Evolutionary conservation across 176 grass and related monocot species (phyloP), one percentile per base, ranked within the genome.

Genomic region (Neostapfia colusana): DNA sequence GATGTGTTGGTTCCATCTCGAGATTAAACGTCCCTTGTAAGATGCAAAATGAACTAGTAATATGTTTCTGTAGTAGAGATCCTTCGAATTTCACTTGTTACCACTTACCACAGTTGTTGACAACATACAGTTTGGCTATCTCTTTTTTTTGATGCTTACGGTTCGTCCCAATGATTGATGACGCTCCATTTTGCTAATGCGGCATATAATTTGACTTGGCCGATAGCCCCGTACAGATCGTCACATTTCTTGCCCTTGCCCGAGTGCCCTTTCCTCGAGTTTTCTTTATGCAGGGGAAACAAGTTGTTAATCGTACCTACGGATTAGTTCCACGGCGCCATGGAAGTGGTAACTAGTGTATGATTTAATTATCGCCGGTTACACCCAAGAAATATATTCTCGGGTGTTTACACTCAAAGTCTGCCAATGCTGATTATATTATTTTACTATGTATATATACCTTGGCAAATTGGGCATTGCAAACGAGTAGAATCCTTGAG

Each of bases 171-270:
- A 31, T 31, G 31, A 31, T 31, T 31, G 31, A 31, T 31, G 31
- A 31, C 31, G 31, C 31, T 31, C 31, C 3, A n/a, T 3, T 31
- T 31, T 31, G 31, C 31, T 31, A 31, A 31, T 31, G 31, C 31
- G 31, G 31, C 31, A 31, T 31, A 31, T 31, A 31, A 31, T 31
- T 31, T 31, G 31, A 31, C 3, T 31, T 31, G 31, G 31, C 31
- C 31, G 31, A 20, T 3, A 3, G 10, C 18, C 15, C 20, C 8
- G 0, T 8, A 13, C 9, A 21, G 62, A 15, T 1, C 5, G 37
- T 80, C 77, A 69, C 77, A 75, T 69, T 80, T 74, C 77, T 86
- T 69, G 51, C 35, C 61, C 14, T 21, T 80, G 37, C 24, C 7
- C 34, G 8, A 4, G 10, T 7, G 5, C 18, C 26, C 63, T 16